Base-by-base conservation (phyloP, 129 eudicot species). In the Heracleum sosnowskyi region DNA sequence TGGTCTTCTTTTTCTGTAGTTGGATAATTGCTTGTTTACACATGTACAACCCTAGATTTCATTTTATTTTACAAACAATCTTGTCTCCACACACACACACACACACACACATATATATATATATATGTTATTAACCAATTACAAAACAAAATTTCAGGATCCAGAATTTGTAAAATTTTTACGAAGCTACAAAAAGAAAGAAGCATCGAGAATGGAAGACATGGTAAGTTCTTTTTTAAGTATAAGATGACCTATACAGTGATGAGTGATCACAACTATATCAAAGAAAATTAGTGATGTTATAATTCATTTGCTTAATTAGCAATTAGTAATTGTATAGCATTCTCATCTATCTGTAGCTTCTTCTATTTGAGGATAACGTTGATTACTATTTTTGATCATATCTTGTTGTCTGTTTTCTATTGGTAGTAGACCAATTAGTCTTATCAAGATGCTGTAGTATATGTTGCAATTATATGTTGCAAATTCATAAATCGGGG, bases 151-250 rank as follows among this genome's bases (percentile, higher is more conserved):
- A 63, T 63, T 63, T 66, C 96, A 95, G 99, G 96, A 95, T 81
- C 90, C 89, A 41, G 81, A 79, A 66, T 95, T 95, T 77, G 76
- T 80, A 0, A 82, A 82, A 78, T 95, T 88, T 84, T 78, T 95
- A 74, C 87, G 86, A 82, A 85, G 86, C 79, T 88, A 80, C 88
- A 78, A 78, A 5, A 84, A 84, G 80, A 74, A 53, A 46, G 82
- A 82, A 70, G 28, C n/a, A 74, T 79, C 83, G 40, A 87, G 83
- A 63, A 74, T 78, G 79, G 84, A 84, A 60, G 93, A 86, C n/a
- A 75, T 81, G 93, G 99, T 93, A 86, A 84, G 88, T 49, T 83
- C 36, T 69, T 76, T 73, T 20, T 77, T 8, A 69, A 20, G 24
- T 34, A 36, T 51, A 55, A 69, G 55, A 45, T 79, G 13, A 15